Percentiles rank a stretch among this genome's conserved stretches.
These are phyloP conservation scores for Funneliformis geosporum DNA, from an alignment of 192 early-diverging fungal genomes.

Conservation along the genomic window DNA sequence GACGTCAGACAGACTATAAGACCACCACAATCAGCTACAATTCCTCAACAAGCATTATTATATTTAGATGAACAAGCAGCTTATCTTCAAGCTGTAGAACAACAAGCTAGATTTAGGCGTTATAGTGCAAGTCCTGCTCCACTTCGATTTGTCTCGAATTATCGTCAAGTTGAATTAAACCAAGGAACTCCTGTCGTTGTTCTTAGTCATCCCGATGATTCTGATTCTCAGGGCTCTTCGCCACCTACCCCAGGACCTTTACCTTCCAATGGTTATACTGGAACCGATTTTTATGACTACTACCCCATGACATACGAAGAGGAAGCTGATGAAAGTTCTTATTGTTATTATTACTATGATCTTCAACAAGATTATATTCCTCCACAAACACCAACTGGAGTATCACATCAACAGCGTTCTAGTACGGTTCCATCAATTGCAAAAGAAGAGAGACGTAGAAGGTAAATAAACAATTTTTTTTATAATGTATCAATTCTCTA, in stretches of 20 bases:
- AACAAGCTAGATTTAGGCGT: slow-evolving; percentile 1
- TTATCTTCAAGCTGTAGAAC: slow-evolving; percentile 19
- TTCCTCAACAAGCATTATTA: slow-evolving; percentile 6
- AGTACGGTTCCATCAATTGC: neutral
- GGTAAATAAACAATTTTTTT: slow-evolving; percentile 16
- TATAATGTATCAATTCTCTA: neutral
- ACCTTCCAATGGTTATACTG: slow-evolving; percentile 7
- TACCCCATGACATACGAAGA: slow-evolving; percentile 23
- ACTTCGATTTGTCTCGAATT: slow-evolving; percentile 19
- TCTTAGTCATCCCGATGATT: slow-evolving; percentile 34
- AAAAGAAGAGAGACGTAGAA: slow-evolving; percentile 33
- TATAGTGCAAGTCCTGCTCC: slow-evolving; percentile 24
- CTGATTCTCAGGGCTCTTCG: slow-evolving; percentile 33
- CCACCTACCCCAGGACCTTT: slow-evolving; percentile 30
- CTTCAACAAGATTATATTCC: slow-evolving; percentile 26
- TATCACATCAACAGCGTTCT: slow-evolving; percentile 13
- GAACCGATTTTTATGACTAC: slow-evolving; percentile 19
- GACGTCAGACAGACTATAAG: slow-evolving; percentile 14
- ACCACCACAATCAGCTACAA: neutral
- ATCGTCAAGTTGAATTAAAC: slow-evolving; percentile 29
- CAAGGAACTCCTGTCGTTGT: slow-evolving; percentile 31
- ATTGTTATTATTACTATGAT: slow-evolving; percentile 26
- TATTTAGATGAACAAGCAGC: slow-evolving; percentile 7
- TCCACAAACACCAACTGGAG: slow-evolving; percentile 26
- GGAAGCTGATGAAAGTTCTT: slow-evolving; percentile 19